These are phyloP conservation scores for Cornus florida DNA, from an alignment of 148 eudicot species.

Conservation along the genomic window DNA sequence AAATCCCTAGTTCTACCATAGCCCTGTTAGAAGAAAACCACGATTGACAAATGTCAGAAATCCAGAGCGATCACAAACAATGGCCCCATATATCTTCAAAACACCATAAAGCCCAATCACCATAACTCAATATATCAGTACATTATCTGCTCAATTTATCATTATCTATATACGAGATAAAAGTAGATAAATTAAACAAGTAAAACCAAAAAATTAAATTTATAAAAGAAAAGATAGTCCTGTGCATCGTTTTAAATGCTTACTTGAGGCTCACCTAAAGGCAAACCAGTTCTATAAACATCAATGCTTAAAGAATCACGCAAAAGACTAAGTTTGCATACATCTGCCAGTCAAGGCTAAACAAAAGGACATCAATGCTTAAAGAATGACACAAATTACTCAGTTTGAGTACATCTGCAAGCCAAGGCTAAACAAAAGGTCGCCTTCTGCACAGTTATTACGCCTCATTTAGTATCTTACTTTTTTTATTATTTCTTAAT, in stretches of 20 bases:
- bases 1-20: slow-evolving; percentile 90
- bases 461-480: neutral
- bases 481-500: neutral
- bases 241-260: no score
- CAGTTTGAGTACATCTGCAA: no score
- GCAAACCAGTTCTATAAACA: neutral
- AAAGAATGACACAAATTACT: no score
- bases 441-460: no score
- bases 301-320: neutral
- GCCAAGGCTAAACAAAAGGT: no score
- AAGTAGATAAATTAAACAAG: no score
- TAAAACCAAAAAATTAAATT: no score
- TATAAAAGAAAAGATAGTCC: no score
- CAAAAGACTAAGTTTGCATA: neutral
- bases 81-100: neutral
- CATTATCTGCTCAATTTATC: no score
- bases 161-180: no score
- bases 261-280: neutral
- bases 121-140: neutral
- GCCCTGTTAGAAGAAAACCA: slow-evolving; percentile 45
- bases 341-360: no score
- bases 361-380: no score
- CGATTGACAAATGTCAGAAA: slow-evolving; percentile 2
- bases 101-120: neutral
- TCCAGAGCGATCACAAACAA: neutral